phyloP scores from a whole-genome alignment of 257 asterid genomes.

The Solanum okadae region DNA sequence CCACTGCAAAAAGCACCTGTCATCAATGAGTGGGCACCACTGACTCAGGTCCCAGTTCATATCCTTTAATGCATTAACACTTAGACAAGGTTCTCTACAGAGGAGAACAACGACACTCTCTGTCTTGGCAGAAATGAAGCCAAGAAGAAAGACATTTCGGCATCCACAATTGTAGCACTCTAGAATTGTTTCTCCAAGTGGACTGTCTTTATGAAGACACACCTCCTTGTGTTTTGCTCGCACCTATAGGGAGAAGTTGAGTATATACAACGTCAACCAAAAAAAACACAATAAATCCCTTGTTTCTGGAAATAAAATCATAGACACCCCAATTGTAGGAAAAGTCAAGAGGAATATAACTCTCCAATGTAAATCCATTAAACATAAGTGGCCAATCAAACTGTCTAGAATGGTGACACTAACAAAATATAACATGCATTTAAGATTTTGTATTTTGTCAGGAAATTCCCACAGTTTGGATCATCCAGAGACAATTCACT shows the following conservation, averaged over 20 bases:
- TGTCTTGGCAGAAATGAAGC: slow-evolving; percentile 95
- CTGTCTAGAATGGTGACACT: neutral
- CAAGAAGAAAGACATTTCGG: slow-evolving; percentile 94
- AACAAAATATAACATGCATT: neutral
- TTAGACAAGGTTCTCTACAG: slow-evolving; percentile 96
- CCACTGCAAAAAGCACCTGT: slow-evolving; percentile 98
- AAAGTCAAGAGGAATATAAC: neutral
- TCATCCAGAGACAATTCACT: neutral
- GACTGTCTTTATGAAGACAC: slow-evolving; percentile 98
- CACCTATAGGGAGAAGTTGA: slow-evolving; percentile 35
- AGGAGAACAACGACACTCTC: slow-evolving; percentile 98
- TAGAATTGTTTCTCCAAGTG: slow-evolving; percentile 93
- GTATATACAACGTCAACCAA: neutral
- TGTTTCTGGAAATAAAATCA: neutral
- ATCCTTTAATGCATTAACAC: slow-evolving; percentile 88
- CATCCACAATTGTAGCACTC: slow-evolving; percentile 99
- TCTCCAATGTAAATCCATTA: neutral
- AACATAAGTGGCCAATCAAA: neutral
- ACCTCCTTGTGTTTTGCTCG: slow-evolving; percentile 99
- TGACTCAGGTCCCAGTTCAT: slow-evolving; percentile 99
- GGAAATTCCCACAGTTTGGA: neutral
- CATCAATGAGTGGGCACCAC: slow-evolving; percentile 99
- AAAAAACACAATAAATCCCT: neutral
- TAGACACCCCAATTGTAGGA: neutral
- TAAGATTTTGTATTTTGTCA: neutral